A percentile compares a stretch with the other conserved stretches of the same genome.
Conservation (phyloP, 768 basidiomycete genomes). For the Coprinellus micaceus region DNA sequence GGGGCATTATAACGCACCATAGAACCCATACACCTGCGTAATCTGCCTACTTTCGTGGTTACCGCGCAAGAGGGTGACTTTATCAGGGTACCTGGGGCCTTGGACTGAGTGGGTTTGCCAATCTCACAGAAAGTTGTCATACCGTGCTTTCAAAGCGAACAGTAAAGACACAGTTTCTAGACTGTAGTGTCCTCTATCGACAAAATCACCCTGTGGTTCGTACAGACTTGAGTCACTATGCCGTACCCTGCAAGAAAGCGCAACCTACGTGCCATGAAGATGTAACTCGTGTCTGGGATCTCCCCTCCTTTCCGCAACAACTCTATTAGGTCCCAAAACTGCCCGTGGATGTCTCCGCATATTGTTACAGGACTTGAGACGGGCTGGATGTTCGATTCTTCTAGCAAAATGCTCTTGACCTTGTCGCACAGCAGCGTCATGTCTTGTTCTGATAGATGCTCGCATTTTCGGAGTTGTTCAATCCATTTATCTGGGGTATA, state of each 20-base stretch:
- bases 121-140: slow-evolving; percentile 13
- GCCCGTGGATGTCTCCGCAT: slow-evolving; percentile 95
- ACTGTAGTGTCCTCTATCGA: slow-evolving; percentile 94
- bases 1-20: slow-evolving; percentile 53
- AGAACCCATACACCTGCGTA: slow-evolving; percentile 98
- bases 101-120: slow-evolving; percentile 8
- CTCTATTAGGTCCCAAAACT: slow-evolving; percentile 96
- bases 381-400: slow-evolving; percentile 97
- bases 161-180: slow-evolving; percentile 91
- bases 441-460: slow-evolving; percentile 84
- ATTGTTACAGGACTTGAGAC: slow-evolving; percentile 92
- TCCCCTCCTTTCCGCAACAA: slow-evolving; percentile 81
- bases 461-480: slow-evolving; percentile 79
- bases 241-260: slow-evolving; percentile 17
- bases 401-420: slow-evolving; percentile 85
- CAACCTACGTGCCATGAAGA: slow-evolving; percentile 86
- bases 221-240: slow-evolving; percentile 13
- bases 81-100: slow-evolving; percentile 76
- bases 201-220: slow-evolving; percentile 82
- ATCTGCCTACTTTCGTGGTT: slow-evolving; percentile 98
- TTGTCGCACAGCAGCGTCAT: slow-evolving; percentile 92
- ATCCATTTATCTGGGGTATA: slow-evolving; percentile 76
- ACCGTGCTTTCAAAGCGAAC: slow-evolving; percentile 87
- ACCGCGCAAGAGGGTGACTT: slow-evolving; percentile 85
- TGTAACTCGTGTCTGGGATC: slow-evolving; percentile 86